A percentile compares a stretch with the other conserved stretches of the same genome.
phyloP scores from a whole-genome alignment of 2,329 filamentous ascomycete species.

The Colletotrichum destructivum region DNA sequence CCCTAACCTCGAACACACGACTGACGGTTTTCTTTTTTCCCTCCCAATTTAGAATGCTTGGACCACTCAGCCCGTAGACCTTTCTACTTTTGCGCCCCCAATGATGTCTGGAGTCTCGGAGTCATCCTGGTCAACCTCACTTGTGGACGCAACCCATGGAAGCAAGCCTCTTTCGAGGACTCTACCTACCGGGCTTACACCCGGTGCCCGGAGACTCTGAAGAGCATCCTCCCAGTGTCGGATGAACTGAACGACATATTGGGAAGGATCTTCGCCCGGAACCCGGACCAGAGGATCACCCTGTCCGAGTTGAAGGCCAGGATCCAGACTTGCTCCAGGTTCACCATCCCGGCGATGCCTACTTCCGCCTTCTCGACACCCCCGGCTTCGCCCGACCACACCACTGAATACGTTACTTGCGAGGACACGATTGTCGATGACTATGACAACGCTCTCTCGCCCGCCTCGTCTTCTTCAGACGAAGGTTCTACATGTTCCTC shows the following conservation, averaged over 20 bases:
- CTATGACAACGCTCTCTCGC: constrained; percentile 63
- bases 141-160: constrained; percentile 99
- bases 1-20: constrained; percentile 46
- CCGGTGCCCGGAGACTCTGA: constrained; percentile 87
- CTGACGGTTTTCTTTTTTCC: constrained; percentile 49
- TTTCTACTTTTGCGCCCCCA: constrained; percentile 92
- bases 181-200: constrained; percentile 94
- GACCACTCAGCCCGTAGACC: constrained; percentile 81
- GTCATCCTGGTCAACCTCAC: constrained; percentile 98
- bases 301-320: constrained; percentile 83
- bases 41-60: constrained; percentile 80
- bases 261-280: constrained; percentile 87
- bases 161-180: constrained; percentile 93
- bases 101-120: constrained; percentile 98
- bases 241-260: constrained; percentile 91
- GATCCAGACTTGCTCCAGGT: constrained; percentile 82
- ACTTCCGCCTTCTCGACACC: constrained; percentile 56
- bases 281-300: constrained; percentile 86
- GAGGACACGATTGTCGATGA: constrained; percentile 63
- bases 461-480: constrained; percentile 58
- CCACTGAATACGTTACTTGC: constrained; percentile 62
- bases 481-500: constrained; percentile 62
- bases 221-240: constrained; percentile 92
- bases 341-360: constrained; percentile 69
- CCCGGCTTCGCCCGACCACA: constrained; percentile 59